A percentile compares a stretch with the other conserved stretches of the same genome.
Conservation (phyloP, 208 protist species). For the Leptomonas pyrrhocoris region DNA sequence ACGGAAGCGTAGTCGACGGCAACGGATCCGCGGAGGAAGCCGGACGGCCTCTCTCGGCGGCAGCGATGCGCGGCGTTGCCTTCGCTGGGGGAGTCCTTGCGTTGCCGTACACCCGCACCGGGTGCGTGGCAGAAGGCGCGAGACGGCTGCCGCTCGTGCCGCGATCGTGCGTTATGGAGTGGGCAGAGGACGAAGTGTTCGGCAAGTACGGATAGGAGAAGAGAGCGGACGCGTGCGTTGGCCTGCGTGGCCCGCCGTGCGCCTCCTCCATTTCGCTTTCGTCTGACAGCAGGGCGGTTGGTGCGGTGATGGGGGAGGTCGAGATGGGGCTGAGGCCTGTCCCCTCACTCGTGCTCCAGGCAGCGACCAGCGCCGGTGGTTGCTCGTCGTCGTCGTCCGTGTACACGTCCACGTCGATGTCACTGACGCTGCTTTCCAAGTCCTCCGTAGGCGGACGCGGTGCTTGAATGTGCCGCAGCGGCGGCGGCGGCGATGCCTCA, state of each 20-base stretch:
- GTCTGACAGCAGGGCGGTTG: background rate
- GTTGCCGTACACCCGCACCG: conserved; percentile 7
- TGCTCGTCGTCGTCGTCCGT: background rate
- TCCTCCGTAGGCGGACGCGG: background rate
- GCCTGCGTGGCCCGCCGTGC: background rate
- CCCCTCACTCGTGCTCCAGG: conserved; percentile 27
- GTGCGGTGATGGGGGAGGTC: conserved; percentile 9
- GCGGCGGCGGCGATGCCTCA: background rate
- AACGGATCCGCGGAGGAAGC: background rate
- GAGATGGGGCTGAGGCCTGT: conserved; percentile 20
- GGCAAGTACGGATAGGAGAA: conserved; percentile 13
- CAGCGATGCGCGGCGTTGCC: background rate
- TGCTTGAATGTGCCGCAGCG: background rate
- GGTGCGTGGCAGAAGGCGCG: background rate
- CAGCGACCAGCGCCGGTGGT: conserved; percentile 14
- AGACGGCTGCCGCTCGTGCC: background rate
- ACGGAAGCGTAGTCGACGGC: background rate
- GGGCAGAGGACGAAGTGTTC: background rate
- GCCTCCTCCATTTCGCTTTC: background rate
- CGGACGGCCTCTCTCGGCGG: background rate
- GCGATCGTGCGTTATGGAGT: background rate
- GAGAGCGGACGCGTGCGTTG: background rate
- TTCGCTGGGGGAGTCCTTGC: background rate
- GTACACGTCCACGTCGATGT: background rate
- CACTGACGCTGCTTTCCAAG: background rate